phyloP scores from a whole-genome alignment of 352 stramenopile species.

The Phytophthora constricta region DNA sequence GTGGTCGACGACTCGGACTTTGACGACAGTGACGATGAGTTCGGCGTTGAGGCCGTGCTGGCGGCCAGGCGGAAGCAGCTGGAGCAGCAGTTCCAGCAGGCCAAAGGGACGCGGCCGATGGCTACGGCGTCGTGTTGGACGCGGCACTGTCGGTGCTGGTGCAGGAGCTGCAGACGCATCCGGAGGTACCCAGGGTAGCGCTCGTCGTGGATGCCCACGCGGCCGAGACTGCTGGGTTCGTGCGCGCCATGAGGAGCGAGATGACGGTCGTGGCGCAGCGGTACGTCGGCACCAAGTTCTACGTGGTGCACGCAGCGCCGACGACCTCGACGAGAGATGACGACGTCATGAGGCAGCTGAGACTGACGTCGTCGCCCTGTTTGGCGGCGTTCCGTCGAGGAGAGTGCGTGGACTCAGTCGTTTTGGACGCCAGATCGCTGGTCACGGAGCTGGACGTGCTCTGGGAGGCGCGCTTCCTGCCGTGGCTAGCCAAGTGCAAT shows the following conservation, averaged over 20 bases:
- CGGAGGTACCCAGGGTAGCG: slow-evolving; percentile 47
- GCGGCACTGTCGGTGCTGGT: slow-evolving; percentile 34
- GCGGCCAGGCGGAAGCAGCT: slow-evolving; percentile 49
- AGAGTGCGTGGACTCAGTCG: slow-evolving; percentile 53
- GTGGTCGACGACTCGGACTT: slow-evolving; percentile 42
- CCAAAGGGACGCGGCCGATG: slow-evolving; percentile 55
- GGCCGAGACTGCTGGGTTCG: slow-evolving; percentile 1
- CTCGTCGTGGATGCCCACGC: slow-evolving; percentile 39
- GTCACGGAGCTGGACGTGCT: slow-evolving; percentile 37
- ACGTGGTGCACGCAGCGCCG: slow-evolving; percentile 32
- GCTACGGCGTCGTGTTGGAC: slow-evolving; percentile 60
- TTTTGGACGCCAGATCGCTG: slow-evolving; percentile 49
- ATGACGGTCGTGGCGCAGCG: slow-evolving; percentile 51
- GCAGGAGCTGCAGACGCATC: slow-evolving; percentile 42
- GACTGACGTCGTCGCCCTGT: slow-evolving; percentile 39
- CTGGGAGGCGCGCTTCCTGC: slow-evolving; percentile 66
- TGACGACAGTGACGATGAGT: slow-evolving; percentile 57
- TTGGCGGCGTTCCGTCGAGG: slow-evolving; percentile 59
- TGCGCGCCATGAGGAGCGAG: slow-evolving; percentile 43
- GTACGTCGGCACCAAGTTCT: slow-evolving; percentile 72
- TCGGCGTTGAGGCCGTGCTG: slow-evolving; percentile 46
- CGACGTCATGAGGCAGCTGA: slow-evolving; percentile 47
- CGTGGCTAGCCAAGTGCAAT: slow-evolving; percentile 69
- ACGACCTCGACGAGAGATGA: too few species aligned
- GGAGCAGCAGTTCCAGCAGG: slow-evolving; percentile 51